phyloP scores from a whole-genome alignment of 306 rosid genomes.

The Cucurbita moschata region DNA sequence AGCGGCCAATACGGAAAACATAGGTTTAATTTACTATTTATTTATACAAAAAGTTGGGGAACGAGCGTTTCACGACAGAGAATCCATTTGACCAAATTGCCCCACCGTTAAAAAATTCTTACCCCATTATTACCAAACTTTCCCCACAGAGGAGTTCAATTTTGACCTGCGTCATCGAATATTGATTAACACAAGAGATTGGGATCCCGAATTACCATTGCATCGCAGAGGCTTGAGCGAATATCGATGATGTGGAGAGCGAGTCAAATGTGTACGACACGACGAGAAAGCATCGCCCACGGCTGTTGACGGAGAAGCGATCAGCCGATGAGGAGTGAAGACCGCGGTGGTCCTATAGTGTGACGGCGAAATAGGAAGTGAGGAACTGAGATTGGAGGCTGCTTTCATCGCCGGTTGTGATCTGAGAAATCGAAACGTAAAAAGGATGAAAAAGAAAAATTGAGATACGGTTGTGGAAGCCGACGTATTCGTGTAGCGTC shows the following conservation, averaged over 20 bases:
- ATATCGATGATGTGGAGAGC: background rate
- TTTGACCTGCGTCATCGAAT: background rate
- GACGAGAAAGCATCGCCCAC: background rate
- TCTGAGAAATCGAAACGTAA: background rate
- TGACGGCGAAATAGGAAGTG: background rate
- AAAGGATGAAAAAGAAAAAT: background rate
- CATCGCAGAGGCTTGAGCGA: background rate
- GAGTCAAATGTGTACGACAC: background rate
- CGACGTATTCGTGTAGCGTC: no score
- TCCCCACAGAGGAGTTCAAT: background rate
- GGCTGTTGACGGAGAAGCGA: background rate
- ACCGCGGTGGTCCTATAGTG: background rate
- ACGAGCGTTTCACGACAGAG: background rate
- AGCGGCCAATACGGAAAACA: background rate
- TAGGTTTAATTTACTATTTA: background rate
- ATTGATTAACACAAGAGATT: background rate
- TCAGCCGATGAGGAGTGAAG: background rate
- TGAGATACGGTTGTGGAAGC: background rate
- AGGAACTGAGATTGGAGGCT: background rate
- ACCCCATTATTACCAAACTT: background rate
- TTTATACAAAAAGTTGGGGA: background rate
- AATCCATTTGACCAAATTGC: conserved; percentile 13
- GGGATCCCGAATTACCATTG: background rate
- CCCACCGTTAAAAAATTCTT: background rate
- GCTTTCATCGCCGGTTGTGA: background rate